phyloP scores from a whole-genome alignment of 805 yeast species.

The Kockiozyma suomiensis region DNA sequence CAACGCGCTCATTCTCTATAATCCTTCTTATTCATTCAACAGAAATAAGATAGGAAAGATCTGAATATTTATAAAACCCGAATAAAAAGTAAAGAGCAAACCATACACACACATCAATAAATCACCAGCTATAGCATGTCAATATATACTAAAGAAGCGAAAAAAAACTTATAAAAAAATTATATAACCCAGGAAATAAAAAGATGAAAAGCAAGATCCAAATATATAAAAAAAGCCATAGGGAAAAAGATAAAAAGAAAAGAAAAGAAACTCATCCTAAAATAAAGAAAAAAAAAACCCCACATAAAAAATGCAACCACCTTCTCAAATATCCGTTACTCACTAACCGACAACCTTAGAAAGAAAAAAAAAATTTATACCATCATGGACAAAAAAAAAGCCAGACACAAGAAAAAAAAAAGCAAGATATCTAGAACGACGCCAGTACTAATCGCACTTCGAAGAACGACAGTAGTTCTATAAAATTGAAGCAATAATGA shows the following conservation, averaged over 20 bases:
- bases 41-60: too few relatives aligned
- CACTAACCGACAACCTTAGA: neutral
- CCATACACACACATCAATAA: neutral
- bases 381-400: neutral
- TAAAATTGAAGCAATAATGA: neutral
- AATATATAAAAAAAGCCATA: too few relatives aligned
- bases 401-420: neutral
- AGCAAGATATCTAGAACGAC: neutral
- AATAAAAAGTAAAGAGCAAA: too few relatives aligned
- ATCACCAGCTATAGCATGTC: neutral
- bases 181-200: neutral
- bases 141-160: conserved; percentile 2
- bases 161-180: neutral
- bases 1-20: too few relatives aligned
- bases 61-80: too few relatives aligned
- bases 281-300: neutral
- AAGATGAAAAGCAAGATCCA: neutral
- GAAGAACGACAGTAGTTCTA: neutral
- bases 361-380: neutral
- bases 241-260: neutral
- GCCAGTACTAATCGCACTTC: neutral
- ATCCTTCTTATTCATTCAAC: too few relatives aligned
- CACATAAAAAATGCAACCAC: neutral
- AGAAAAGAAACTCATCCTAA: neutral
- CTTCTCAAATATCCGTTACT: too few relatives aligned